A percentile compares a stretch with the other conserved stretches of the same genome.
phyloP scores from a whole-genome alignment of 192 early-diverging fungal species.

The Backusella westeae region DNA sequence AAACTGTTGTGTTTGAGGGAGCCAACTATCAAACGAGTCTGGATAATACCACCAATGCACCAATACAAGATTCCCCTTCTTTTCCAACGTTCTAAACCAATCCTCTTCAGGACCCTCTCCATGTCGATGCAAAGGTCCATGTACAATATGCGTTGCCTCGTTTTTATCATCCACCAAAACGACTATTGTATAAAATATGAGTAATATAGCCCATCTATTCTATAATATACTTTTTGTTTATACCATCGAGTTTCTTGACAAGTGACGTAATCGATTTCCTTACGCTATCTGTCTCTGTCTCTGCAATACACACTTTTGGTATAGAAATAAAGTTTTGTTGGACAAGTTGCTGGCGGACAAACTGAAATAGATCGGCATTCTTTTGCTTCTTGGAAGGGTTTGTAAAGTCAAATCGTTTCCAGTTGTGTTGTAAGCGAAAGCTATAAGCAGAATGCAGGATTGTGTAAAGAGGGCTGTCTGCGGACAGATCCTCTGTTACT shows the following conservation, averaged over 20 bases:
- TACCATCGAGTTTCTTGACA: conserved; percentile 44
- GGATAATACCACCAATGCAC: conserved; percentile 84
- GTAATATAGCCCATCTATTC: not conserved
- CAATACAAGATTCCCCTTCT: conserved; percentile 55
- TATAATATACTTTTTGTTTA: not conserved
- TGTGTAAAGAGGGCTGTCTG: conserved; percentile 36
- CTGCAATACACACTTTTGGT: conserved; percentile 42
- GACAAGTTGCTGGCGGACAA: conserved; percentile 37
- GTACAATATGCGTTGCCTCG: conserved; percentile 49
- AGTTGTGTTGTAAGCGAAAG: conserved; percentile 38
- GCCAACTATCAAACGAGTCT: conserved; percentile 78
- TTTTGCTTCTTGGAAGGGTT: conserved; percentile 28
- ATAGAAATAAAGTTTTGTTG: conserved; percentile 26
- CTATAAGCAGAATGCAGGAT: conserved; percentile 45
- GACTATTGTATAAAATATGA: conserved; percentile 26
- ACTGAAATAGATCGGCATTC: conserved; percentile 37
- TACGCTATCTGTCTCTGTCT: conserved; percentile 26
- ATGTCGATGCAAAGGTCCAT: conserved; percentile 38
- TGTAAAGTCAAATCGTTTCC: conserved; percentile 44
- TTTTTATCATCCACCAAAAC: conserved; percentile 16
- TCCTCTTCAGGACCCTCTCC: conserved; percentile 50
- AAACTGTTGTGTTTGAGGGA: conserved; percentile 59
- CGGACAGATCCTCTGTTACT: conserved; percentile 16
- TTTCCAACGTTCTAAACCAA: conserved; percentile 61
- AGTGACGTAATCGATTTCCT: conserved; percentile 34